Percentiles rank a stretch among this genome's conserved stretches.
Conservation (phyloP, 352 stramenopile genomes). For the Globisporangium solare region DNA sequence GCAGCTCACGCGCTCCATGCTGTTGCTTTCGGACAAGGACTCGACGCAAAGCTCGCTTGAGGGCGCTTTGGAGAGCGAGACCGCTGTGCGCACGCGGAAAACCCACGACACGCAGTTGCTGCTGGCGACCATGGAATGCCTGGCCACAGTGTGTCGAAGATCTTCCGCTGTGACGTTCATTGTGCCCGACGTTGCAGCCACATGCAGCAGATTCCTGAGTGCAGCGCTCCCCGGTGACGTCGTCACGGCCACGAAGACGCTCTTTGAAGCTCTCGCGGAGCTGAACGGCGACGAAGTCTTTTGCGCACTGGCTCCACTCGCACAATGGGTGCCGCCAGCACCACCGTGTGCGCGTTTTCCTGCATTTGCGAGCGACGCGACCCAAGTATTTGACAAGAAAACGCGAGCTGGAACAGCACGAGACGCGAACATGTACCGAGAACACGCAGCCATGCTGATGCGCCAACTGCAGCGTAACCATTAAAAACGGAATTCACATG, state of each 20-base stretch:
- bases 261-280: constrained; percentile 39
- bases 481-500: constrained; percentile 1
- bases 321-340: constrained; percentile 43
- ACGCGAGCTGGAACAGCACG: background rate
- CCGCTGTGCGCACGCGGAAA: constrained; percentile 16
- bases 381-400: constrained; percentile 26
- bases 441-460: constrained; percentile 9
- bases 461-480: constrained; percentile 9
- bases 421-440: constrained; percentile 1
- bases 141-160: constrained; percentile 40
- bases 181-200: constrained; percentile 47
- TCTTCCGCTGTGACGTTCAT: constrained; percentile 44
- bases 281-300: constrained; percentile 79
- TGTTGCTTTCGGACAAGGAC: constrained; percentile 28
- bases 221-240: constrained; percentile 26
- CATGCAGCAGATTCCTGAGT: constrained; percentile 46
- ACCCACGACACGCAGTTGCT: constrained; percentile 57
- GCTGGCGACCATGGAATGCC: constrained; percentile 48
- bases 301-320: constrained; percentile 39
- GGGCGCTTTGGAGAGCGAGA: constrained; percentile 2
- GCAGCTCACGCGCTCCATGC: constrained; percentile 61
- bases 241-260: constrained; percentile 26
- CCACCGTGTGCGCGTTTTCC: constrained; percentile 42
- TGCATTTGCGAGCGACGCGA: constrained; percentile 22
- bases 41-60: background rate